phyloP scores from a whole-genome alignment of 306 rosid species.

The Corylus heterophylla region DNA sequence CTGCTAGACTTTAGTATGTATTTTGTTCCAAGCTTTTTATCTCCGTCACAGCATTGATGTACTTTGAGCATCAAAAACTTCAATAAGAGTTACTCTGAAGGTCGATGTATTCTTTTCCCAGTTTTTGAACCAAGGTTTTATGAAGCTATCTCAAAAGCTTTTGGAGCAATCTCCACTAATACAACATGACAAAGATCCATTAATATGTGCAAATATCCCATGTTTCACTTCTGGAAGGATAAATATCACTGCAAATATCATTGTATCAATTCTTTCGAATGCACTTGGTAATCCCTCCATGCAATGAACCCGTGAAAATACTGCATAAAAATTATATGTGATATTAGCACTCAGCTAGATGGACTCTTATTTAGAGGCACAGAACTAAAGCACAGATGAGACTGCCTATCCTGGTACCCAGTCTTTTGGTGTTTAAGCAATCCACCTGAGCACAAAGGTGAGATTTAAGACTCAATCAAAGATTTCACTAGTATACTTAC shows the following conservation, averaged over 20 bases:
- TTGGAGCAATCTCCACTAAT: constrained; percentile 34
- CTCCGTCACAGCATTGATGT: background rate
- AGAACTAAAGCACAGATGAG: constrained; percentile 32
- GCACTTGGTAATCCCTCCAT: constrained; percentile 51
- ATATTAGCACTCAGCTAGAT: constrained; percentile 45
- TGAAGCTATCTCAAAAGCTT: constrained; percentile 23
- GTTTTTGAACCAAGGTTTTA: constrained; percentile 25
- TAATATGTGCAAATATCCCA: constrained; percentile 34
- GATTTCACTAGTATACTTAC: background rate
- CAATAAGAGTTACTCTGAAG: background rate
- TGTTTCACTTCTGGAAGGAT: constrained; percentile 39
- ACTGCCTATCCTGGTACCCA: constrained; percentile 2
- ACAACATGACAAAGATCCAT: constrained; percentile 26
- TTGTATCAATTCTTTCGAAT: constrained; percentile 35
- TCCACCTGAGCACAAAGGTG: background rate
- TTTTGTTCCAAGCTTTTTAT: constrained; percentile 7
- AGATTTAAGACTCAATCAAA: constrained; percentile 6
- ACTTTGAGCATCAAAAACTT: background rate
- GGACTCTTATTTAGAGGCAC: constrained; percentile 33
- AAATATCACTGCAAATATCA: constrained; percentile 33
- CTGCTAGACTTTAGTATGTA: background rate
- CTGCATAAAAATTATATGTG: constrained; percentile 54
- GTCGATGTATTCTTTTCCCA: constrained; percentile 23
- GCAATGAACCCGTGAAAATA: constrained; percentile 45
- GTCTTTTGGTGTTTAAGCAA: background rate